Evolutionary conservation across 768 basidiomycete species (phyloP).

Genomic region (Russula virescens): DNA sequence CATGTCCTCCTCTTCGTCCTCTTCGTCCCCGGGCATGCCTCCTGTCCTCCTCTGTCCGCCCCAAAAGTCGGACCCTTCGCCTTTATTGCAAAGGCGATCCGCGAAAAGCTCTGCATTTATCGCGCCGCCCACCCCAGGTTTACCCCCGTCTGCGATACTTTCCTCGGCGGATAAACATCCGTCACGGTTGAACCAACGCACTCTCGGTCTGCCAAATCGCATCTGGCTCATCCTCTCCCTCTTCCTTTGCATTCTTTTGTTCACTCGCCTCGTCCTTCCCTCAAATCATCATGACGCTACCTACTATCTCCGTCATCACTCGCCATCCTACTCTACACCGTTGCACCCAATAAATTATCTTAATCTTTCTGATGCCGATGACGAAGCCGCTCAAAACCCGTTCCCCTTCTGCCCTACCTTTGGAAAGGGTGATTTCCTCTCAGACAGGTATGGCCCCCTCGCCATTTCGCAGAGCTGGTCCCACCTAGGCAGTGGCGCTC

Average conservation of each 20-base stretch:
- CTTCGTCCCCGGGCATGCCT: conserved; percentile 14
- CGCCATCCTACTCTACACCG: conserved; percentile 32
- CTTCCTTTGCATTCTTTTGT: conserved; percentile 47
- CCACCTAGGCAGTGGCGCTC: conserved; percentile 73
- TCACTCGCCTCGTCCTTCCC: conserved; percentile 54
- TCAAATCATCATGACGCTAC: conserved; percentile 26
- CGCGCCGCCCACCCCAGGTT: conserved; percentile 38
- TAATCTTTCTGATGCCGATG: conserved; percentile 41
- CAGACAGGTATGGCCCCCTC: conserved; percentile 69
- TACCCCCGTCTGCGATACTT: conserved; percentile 38
- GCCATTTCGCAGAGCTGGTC: conserved; percentile 67
- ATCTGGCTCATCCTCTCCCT: conserved; percentile 57
- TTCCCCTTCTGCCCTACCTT: conserved; percentile 91
- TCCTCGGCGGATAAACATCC: conserved; percentile 40
- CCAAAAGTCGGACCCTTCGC: conserved; percentile 9
- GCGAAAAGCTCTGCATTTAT: conserved; percentile 54
- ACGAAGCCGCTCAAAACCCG: conserved; percentile 55
- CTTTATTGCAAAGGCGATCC: conserved; percentile 54
- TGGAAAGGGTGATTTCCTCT: conserved; percentile 76
- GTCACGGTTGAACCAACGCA: conserved; percentile 52
- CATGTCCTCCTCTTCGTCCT: conserved; percentile 6
- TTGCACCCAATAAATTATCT: conserved; percentile 79
- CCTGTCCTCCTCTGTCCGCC: conserved; percentile 12
- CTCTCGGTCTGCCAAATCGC: conserved; percentile 57
- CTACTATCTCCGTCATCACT: conserved; percentile 26